Conservation (phyloP, 148 eudicot species). For the Rhododendron kiyosumense region DNA sequence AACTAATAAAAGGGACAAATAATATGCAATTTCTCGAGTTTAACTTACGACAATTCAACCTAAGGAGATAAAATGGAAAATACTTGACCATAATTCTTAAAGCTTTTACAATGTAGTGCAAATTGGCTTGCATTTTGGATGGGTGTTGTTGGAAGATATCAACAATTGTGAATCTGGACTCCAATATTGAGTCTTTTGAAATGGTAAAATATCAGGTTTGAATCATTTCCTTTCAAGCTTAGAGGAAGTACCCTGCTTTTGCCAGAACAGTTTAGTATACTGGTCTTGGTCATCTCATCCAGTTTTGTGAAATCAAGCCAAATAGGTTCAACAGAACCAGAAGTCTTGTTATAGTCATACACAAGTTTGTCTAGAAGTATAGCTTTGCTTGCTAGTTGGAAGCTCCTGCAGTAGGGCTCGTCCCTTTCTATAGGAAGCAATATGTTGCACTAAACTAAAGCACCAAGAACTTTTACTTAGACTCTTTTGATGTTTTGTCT, state of each 20-base stretch:
- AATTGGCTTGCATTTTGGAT: background rate
- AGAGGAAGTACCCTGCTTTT: background rate
- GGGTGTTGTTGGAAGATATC: background rate
- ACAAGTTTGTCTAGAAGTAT: background rate
- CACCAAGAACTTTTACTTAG: background rate
- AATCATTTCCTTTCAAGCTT: background rate
- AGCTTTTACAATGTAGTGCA: background rate
- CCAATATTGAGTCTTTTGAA: background rate
- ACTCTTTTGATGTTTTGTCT: background rate
- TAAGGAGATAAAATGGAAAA: background rate
- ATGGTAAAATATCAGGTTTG: background rate
- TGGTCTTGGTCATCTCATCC: background rate
- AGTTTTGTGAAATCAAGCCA: background rate
- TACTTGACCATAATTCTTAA: background rate
- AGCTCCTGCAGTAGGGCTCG: background rate
- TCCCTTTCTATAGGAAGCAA: background rate
- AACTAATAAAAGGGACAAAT: background rate
- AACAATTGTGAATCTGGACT: background rate
- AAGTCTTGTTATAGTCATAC: background rate
- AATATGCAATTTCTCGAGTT: background rate
- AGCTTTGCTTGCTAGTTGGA: background rate
- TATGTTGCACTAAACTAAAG: background rate
- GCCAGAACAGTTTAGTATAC: background rate
- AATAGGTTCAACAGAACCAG: background rate
- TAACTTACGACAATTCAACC: background rate